These are phyloP conservation scores for Scheffersomyces lignosus DNA, from an alignment of 805 yeast genomes.

Conservation along the genomic window DNA sequence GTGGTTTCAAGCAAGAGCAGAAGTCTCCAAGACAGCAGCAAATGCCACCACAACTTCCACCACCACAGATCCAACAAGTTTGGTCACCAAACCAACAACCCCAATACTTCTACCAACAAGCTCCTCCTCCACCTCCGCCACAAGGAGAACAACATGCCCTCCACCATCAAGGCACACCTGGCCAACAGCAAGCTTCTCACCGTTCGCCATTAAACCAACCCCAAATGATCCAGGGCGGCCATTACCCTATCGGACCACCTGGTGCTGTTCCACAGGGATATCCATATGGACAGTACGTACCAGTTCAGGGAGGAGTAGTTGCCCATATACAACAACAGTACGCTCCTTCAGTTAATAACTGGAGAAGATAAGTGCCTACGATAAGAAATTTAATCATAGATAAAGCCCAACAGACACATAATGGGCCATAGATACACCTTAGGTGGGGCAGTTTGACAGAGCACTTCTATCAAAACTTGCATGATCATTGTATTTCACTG, in stretches of 20 bases:
- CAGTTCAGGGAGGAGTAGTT: conserved; percentile 32
- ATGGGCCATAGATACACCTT: too few relatives aligned
- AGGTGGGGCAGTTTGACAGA: too few relatives aligned
- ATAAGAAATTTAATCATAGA: too few relatives aligned
- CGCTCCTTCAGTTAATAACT: conserved; percentile 21
- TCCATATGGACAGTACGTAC: conserved; percentile 38
- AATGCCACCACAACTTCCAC: conserved; percentile 22
- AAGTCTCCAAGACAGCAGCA: conserved; percentile 18
- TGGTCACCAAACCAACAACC: conserved; percentile 25
- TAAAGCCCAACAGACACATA: too few relatives aligned
- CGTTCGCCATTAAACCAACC: conserved; percentile 25
- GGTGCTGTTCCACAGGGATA: conserved; percentile 34
- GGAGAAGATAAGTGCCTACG: conserved; percentile 27
- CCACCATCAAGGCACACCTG: conserved; percentile 7
- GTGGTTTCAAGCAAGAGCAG: conserved; percentile 9
- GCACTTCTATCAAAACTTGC: too few relatives aligned
- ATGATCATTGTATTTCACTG: too few relatives aligned
- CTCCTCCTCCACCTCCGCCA: conserved; percentile 12
- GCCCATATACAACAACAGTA: conserved; percentile 19
- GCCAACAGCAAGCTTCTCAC: conserved; percentile 8
- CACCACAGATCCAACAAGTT: conserved; percentile 24
- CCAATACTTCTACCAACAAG: conserved; percentile 20
- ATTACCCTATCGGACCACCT: conserved; percentile 13
- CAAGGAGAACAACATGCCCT: too few relatives aligned
- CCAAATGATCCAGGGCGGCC: conserved; percentile 18